Conservation (phyloP, 2,329 filamentous ascomycete species). For the Amphichorda felina region DNA sequence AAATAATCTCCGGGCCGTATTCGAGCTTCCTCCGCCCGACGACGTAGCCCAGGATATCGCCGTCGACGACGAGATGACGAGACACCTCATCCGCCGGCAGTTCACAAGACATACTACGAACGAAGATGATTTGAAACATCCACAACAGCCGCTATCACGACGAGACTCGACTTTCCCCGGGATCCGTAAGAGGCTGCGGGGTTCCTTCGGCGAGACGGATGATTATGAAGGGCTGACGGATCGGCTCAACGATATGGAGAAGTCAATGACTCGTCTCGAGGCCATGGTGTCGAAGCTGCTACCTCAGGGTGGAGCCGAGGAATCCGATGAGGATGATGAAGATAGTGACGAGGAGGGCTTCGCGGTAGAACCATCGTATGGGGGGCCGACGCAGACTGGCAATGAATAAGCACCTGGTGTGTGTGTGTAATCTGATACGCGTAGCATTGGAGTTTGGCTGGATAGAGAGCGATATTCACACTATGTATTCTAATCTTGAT, state of each 20-base stretch:
- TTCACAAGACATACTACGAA: slow-evolving; percentile 33
- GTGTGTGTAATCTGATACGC: too few species aligned
- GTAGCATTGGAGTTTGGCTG: too few species aligned
- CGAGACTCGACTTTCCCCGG: slow-evolving; percentile 47
- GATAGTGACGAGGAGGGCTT: slow-evolving; percentile 13
- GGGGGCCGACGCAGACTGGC: slow-evolving; percentile 4
- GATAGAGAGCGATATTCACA: too few species aligned
- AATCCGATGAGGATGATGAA: slow-evolving; percentile 12
- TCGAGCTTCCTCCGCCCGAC: slow-evolving; percentile 58
- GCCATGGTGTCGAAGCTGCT: slow-evolving; percentile 28
- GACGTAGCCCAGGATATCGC: slow-evolving; percentile 43
- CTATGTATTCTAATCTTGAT: too few species aligned
- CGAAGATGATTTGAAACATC: slow-evolving; percentile 10
- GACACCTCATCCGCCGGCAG: slow-evolving; percentile 45
- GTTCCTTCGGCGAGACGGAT: slow-evolving; percentile 32
- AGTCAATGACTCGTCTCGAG: slow-evolving; percentile 34
- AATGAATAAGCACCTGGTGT: neutral
- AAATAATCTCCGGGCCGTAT: slow-evolving; percentile 60
- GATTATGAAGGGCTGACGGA: slow-evolving; percentile 30
- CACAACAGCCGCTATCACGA: slow-evolving; percentile 23
- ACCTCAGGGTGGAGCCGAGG: slow-evolving; percentile 13
- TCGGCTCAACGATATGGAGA: slow-evolving; percentile 37
- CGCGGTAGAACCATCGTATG: slow-evolving; percentile 17
- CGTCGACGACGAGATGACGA: slow-evolving; percentile 46
- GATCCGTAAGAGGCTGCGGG: slow-evolving; percentile 32